Percentiles rank a stretch among this genome's conserved stretches.
These are phyloP conservation scores for Kodamaea plutei DNA, from an alignment of 1,139 yeast genomes.

Conservation along the genomic window DNA sequence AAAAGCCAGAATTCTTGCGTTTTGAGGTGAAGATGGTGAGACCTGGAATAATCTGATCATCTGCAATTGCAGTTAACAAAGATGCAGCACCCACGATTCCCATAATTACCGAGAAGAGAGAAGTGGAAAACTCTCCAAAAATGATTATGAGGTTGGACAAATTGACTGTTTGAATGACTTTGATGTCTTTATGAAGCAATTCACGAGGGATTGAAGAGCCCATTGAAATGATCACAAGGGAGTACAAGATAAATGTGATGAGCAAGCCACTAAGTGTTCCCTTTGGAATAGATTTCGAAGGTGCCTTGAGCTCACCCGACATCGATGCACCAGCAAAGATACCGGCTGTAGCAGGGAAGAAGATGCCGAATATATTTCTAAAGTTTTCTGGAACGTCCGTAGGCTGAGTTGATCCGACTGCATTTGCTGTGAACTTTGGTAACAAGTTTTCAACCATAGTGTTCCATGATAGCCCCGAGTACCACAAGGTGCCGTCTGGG, in stretches of 20 bases:
- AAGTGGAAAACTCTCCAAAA: constrained; percentile 86
- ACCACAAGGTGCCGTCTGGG: constrained; percentile 45
- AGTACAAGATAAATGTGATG: constrained; percentile 70
- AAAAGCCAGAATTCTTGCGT: constrained; percentile 40
- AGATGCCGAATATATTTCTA: constrained; percentile 83
- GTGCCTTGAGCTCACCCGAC: constrained; percentile 90
- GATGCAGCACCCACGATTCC: constrained; percentile 95
- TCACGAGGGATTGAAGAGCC: constrained; percentile 79
- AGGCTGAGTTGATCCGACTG: constrained; percentile 79
- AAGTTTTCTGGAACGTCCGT: constrained; percentile 62
- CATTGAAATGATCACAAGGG: constrained; percentile 71
- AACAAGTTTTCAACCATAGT: constrained; percentile 62
- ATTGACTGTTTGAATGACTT: constrained; percentile 78
- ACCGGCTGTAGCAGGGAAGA: constrained; percentile 98
- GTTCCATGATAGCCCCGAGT: constrained; percentile 70
- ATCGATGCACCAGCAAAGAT: constrained; percentile 98
- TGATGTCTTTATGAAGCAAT: constrained; percentile 70
- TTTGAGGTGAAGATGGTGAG: constrained; percentile 51
- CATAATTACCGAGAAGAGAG: constrained; percentile 86
- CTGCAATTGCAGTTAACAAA: constrained; percentile 83
- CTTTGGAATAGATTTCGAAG: constrained; percentile 82
- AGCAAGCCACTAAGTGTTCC: constrained; percentile 84
- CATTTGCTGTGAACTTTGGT: constrained; percentile 82
- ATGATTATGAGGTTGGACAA: constrained; percentile 65
- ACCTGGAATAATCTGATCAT: constrained; percentile 82